phyloP scores from a whole-genome alignment of 2,329 filamentous ascomycete species.

The Ophiostoma fasciatum region DNA sequence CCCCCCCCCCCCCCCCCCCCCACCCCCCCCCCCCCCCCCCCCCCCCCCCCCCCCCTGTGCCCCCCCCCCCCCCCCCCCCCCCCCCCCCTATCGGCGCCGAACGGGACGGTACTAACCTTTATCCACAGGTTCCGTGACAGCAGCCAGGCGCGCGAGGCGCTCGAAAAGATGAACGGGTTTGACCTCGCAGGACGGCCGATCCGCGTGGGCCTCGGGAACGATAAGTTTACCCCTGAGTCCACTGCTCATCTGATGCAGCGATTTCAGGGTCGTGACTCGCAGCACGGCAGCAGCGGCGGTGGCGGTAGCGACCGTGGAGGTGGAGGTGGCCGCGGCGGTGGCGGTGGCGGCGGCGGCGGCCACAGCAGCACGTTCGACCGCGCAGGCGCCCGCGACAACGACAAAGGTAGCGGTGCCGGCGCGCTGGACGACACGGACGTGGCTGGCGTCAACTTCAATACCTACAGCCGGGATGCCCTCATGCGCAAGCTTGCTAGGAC shows the following conservation, averaged over 20 bases:
- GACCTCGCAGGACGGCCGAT: constrained; percentile 95
- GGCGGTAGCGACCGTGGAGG: constrained; percentile 74
- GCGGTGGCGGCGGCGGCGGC: constrained; percentile 43
- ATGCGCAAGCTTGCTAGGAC: constrained; percentile 97
- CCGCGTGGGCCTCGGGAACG: constrained; percentile 96
- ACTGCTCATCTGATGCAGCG: constrained; percentile 84
- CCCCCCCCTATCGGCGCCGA: too few relatives aligned
- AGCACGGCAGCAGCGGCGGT: constrained; percentile 19
- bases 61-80: neutral
- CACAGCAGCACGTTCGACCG: constrained; percentile 69
- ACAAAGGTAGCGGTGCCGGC: constrained; percentile 82
- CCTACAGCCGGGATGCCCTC: constrained; percentile 94
- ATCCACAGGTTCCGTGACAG: constrained; percentile 67
- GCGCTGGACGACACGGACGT: constrained; percentile 96
- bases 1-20: too few relatives aligned
- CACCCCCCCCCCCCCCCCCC: too few relatives aligned
- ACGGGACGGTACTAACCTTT: neutral
- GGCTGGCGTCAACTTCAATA: constrained; percentile 97
- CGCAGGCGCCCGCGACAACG: constrained; percentile 73
- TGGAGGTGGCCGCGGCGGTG: constrained; percentile 56
- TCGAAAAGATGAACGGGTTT: constrained; percentile 99
- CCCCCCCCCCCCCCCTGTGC: too few relatives aligned
- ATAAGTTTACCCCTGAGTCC: constrained; percentile 98
- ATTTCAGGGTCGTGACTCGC: constrained; percentile 66
- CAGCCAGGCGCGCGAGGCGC: constrained; percentile 76